Conservation (phyloP, 257 asterid species). For the Jasminum sambac region DNA sequence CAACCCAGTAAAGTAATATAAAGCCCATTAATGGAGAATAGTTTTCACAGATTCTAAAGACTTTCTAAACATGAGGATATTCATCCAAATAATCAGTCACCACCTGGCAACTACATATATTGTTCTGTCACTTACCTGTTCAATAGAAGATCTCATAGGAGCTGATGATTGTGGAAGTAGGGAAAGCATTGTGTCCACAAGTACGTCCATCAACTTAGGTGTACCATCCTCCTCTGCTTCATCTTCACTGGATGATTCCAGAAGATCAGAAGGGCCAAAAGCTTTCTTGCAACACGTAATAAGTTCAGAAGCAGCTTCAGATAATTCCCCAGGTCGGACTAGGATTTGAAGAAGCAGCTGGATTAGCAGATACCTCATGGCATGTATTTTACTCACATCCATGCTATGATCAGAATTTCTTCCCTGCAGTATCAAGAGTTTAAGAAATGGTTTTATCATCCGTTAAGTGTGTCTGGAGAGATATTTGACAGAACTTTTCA, state of each 20-base stretch:
- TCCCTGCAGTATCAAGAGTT: conserved; percentile 52
- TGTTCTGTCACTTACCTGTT: conserved; percentile 57
- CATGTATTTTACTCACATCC: conserved; percentile 63
- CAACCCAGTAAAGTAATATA: conserved; percentile 4
- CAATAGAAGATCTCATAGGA: conserved; percentile 86
- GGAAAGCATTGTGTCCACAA: conserved; percentile 94
- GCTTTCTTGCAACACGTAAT: conserved; percentile 84
- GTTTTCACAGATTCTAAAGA: not conserved
- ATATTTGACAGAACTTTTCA: too few species aligned
- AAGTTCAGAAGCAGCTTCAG: conserved; percentile 87
- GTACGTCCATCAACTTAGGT: conserved; percentile 85
- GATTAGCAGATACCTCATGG: conserved; percentile 79
- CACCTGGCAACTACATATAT: conserved; percentile 1
- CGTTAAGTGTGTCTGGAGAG: not conserved
- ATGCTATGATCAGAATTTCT: conserved; percentile 53
- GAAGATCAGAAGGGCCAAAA: conserved; percentile 60
- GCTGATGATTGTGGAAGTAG: conserved; percentile 90
- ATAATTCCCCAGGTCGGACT: conserved; percentile 83
- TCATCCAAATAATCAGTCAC: conserved; percentile 6
- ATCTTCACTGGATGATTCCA: conserved; percentile 72
- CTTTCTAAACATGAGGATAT: not conserved
- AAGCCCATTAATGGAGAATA: not conserved
- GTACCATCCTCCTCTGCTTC: conserved; percentile 61
- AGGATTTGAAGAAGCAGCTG: conserved; percentile 90
- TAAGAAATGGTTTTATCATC: not conserved